Base-by-base conservation (phyloP, 306 rosid species). In the Sphenostylis stenocarpa region DNA sequence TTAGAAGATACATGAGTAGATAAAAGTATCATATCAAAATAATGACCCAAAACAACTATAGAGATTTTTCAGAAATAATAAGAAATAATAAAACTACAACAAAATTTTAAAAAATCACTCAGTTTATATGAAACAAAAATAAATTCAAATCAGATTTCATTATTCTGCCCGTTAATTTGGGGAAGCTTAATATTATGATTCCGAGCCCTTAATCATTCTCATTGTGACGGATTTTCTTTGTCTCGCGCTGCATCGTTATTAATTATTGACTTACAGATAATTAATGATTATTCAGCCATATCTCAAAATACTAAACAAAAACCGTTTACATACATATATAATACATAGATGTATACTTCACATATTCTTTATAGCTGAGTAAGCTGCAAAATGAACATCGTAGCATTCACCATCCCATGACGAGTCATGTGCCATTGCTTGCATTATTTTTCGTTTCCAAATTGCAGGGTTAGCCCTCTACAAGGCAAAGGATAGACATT, bases 331-430 rank as follows among this genome's bases (percentile, higher is more conserved):
- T 36, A 67, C n/a, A 55, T 9, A 19, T 28, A 71, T 14, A 26
- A 55, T 9, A 44, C 1, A 70, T 33, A 53, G 15, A 67, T 66
- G 29, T 26, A 68, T 75, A 68, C 66, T 70, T 90, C 80, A 90
- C 81, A 84, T 45, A 13, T 68, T 86, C 80, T 81, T 90, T 28
- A 91, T 52, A 66, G 85, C 71, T 3, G 94, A 74, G 83, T 90
- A 94, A 81, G 96, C 90, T 68, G 87, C 86, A 68, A 83, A 36
- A 83, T 91, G 92, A 69, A 85, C 67, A 68, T 90, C 91, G 64
- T 53, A 94, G 90, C 97, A 87, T 89, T 91, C 98, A 7, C 91
- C 94, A 49, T 88, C 96, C 98, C 98, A 94, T 21, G 96, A 90
- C 64, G 90, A 91, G 85, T 94, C 98, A 79, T 85, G 87, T 16